Percentiles rank a stretch among this genome's conserved stretches.
Evolutionary conservation across 768 basidiomycete species (phyloP).

Genomic region (Pleurotus cornucopiae): DNA sequence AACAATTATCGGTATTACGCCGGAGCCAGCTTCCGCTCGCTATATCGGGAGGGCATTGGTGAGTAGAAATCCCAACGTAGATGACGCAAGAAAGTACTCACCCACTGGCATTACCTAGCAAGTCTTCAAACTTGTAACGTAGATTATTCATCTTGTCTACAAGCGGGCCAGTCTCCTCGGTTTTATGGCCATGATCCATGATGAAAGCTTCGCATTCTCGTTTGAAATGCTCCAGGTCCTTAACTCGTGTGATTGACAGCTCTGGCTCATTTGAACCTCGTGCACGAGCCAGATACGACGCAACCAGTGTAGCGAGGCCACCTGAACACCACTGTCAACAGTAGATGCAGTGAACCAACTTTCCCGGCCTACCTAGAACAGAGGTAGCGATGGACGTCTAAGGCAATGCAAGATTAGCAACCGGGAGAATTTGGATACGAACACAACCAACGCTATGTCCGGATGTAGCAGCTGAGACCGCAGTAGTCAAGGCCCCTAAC

Average conservation of each 20-base stretch:
- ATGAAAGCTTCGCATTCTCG: slow-evolving; percentile 56
- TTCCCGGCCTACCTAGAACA: slow-evolving; percentile 26
- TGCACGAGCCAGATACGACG: slow-evolving; percentile 67
- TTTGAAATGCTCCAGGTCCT: slow-evolving; percentile 64
- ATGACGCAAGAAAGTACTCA: slow-evolving; percentile 12
- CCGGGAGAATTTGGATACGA: neutral
- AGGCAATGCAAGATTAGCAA: neutral
- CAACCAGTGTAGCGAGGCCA: slow-evolving; percentile 62
- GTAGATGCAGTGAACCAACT: neutral
- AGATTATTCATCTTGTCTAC: slow-evolving; percentile 22
- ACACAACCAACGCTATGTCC: slow-evolving; percentile 33
- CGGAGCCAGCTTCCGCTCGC: slow-evolving; percentile 11
- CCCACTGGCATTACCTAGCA: slow-evolving; percentile 39
- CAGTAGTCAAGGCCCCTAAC: slow-evolving; percentile 65
- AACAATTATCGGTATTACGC: neutral
- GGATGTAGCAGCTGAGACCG: slow-evolving; percentile 44
- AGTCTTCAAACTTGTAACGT: slow-evolving; percentile 40
- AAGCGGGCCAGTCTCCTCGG: slow-evolving; percentile 15
- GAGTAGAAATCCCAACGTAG: neutral
- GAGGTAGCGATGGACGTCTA: slow-evolving; percentile 33
- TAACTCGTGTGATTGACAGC: slow-evolving; percentile 46
- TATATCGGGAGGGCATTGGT: neutral
- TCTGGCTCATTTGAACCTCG: slow-evolving; percentile 73
- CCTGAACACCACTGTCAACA: slow-evolving; percentile 28
- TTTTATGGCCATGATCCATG: slow-evolving; percentile 49